Base-by-base conservation (phyloP, 1,284 basidiomycete species). In the Neonothopanus nambi region DNA sequence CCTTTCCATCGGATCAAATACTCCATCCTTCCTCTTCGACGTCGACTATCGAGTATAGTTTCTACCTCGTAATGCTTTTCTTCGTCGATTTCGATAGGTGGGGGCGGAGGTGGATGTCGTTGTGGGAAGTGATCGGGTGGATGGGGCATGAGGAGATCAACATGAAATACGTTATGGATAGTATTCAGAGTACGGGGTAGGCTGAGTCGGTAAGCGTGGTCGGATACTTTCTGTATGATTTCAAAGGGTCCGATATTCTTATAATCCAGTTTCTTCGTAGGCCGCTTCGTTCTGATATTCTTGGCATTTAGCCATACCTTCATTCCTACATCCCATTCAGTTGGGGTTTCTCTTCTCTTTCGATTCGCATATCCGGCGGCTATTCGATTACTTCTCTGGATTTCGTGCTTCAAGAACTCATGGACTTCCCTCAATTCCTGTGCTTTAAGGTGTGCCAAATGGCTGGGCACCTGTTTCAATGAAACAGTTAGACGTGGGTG, bases 1-100 rank as follows among this genome's bases (percentile, higher is more conserved):
- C 57, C 57, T 45, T 59, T 54, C 61, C 59, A 65, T 30, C 56
- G 50, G n/a, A 65, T 46, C 1, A 58, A 36, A 43, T 61, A 64
- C 37, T 62, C 42, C 17, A 61, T 35, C 37, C 53, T 59, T 7
- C 44, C 20, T 18, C 56, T n/a, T n/a, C 49, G 18, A 5, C 58
- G 17, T 12, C 54, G 26, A 33, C 48, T 55, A 51, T 67, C 57
- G 2, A 64, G 18, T 13, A 66, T 60, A 1, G 49, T 15, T 37
- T 67, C 62, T 0, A 66, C 63, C 30, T 62, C 58, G 39, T 51
- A 51, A 36, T 55, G 49, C 1, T 37, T 15, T 36, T 12, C 35
- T 15, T 7, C 38, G 26, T 43, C 28, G 33, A 44, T 21, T 8
- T 48, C 43, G 15, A 45, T 15, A 24, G 54, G 40, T 28, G 47